A percentile compares a stretch with the other conserved stretches of the same genome.
Conservation (phyloP, 768 basidiomycete species). For the Lactarius sanguifluus region DNA sequence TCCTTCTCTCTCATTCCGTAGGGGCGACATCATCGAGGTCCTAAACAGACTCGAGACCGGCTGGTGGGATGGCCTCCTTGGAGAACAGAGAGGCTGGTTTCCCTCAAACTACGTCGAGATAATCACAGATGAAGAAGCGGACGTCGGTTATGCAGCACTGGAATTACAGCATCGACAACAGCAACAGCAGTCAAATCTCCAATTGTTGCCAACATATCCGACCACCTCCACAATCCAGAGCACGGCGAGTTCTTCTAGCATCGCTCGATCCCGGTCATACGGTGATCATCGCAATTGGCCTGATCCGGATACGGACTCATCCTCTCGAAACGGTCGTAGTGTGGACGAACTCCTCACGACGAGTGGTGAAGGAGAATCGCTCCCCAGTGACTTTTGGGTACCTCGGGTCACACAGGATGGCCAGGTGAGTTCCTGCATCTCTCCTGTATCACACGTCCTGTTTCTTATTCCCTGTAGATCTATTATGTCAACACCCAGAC, state of each 20-base stretch:
- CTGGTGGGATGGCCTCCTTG: slow-evolving; percentile 97
- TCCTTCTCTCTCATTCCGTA: slow-evolving; percentile 75
- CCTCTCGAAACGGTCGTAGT: slow-evolving; percentile 38
- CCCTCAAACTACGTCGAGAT: slow-evolving; percentile 91
- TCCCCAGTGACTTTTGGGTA: slow-evolving; percentile 84
- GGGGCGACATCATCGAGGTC: slow-evolving; percentile 91
- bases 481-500: slow-evolving; percentile 93
- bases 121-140: slow-evolving; percentile 80
- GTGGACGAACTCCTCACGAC: slow-evolving; percentile 36
- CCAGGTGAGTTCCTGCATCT: slow-evolving; percentile 54
- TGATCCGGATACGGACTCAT: slow-evolving; percentile 43
- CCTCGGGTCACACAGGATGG: slow-evolving; percentile 81
- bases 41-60: slow-evolving; percentile 87
- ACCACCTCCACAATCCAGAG: slow-evolving; percentile 40
- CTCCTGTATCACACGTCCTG: slow-evolving; percentile 4
- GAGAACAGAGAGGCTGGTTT: slow-evolving; percentile 93
- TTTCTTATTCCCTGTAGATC: slow-evolving; percentile 55
- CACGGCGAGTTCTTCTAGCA: slow-evolving; percentile 37
- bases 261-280: slow-evolving; percentile 31
- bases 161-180: slow-evolving; percentile 36
- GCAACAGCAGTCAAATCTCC: slow-evolving; percentile 15
- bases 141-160: slow-evolving; percentile 55
- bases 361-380: slow-evolving; percentile 34
- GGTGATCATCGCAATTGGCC: slow-evolving; percentile 58
- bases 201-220: slow-evolving; percentile 20